A percentile compares a stretch with the other conserved stretches of the same genome.
These are phyloP conservation scores for Stephanodiscus minutulus DNA, from an alignment of 108 stramenopile species.

Conservation along the genomic window DNA sequence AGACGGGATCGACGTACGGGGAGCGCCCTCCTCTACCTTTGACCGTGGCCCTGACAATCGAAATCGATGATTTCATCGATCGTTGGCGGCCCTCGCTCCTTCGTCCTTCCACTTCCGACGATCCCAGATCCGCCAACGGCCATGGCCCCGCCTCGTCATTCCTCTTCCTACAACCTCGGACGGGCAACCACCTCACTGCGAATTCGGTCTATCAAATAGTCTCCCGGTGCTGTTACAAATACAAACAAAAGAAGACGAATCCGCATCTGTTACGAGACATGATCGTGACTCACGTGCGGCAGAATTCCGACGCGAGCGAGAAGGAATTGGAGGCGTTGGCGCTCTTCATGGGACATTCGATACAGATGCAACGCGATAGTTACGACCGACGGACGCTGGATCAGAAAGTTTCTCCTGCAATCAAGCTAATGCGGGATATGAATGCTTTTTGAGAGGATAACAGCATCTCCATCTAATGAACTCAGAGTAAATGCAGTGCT, in stretches of 20 bases:
- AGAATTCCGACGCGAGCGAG: conserved; percentile 76
- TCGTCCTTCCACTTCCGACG: conserved; percentile 25
- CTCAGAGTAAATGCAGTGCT: too few species aligned
- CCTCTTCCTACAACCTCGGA: conserved; percentile 72
- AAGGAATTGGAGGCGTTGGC: conserved; percentile 86
- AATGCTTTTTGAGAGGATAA: neutral
- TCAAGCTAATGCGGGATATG: conserved; percentile 62
- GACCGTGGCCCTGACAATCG: conserved; percentile 53
- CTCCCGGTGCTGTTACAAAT: conserved; percentile 68
- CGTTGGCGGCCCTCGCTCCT: conserved; percentile 69
- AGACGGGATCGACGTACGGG: conserved; percentile 84
- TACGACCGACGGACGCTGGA: conserved; percentile 82
- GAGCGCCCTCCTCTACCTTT: conserved; percentile 78
- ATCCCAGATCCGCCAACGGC: conserved; percentile 15
- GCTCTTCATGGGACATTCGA: conserved; percentile 86
- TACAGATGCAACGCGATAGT: conserved; percentile 83
- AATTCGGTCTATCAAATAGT: conserved; percentile 80
- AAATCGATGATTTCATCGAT: conserved; percentile 75
- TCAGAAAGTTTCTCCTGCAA: conserved; percentile 82
- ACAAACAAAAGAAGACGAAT: conserved; percentile 80
- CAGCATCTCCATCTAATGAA: too few species aligned
- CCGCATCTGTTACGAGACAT: conserved; percentile 84
- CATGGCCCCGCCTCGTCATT: conserved; percentile 10
- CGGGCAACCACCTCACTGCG: conserved; percentile 75
- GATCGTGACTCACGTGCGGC: conserved; percentile 85